phyloP scores from a whole-genome alignment of 2,329 filamentous ascomycete genomes.

The Tolypocladium ovalisporum region DNA sequence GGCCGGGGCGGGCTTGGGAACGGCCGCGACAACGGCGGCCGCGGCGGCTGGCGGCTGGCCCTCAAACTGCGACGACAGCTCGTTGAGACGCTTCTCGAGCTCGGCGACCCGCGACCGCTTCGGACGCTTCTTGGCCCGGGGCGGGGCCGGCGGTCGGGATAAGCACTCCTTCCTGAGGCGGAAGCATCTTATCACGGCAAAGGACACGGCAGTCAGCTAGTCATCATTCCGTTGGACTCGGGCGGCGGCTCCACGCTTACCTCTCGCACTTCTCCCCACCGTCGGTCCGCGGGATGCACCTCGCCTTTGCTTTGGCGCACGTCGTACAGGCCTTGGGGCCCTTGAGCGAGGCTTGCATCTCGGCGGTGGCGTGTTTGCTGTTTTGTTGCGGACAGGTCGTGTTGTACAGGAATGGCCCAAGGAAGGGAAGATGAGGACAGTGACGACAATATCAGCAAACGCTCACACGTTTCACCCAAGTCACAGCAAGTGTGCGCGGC shows the following conservation, averaged over 20 bases:
- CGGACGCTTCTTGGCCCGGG: slow-evolving; percentile 33
- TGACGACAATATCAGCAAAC: neutral
- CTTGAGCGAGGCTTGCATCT: slow-evolving; percentile 21
- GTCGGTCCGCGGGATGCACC: slow-evolving; percentile 32
- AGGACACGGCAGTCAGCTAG: neutral
- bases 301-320: slow-evolving; percentile 40
- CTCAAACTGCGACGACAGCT: slow-evolving; percentile 34
- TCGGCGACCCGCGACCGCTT: slow-evolving; percentile 38
- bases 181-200: slow-evolving; percentile 27
- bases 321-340: slow-evolving; percentile 39
- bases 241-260: slow-evolving; percentile 16
- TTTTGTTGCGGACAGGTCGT: neutral
- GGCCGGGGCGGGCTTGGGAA: slow-evolving; percentile 3
- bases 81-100: slow-evolving; percentile 37
- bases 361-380: neutral
- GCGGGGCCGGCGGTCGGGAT: slow-evolving; percentile 34
- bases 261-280: slow-evolving; percentile 33
- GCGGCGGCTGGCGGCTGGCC: slow-evolving; percentile 10
- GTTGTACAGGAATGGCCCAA: neutral
- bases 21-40: slow-evolving; percentile 5
- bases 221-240: neutral
- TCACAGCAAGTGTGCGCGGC: neutral
- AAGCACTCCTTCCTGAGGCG: slow-evolving; percentile 36
- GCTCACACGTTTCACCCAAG: neutral
- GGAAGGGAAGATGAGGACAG: neutral